Percentiles rank a stretch among this genome's conserved stretches.
Evolutionary conservation across 1,284 basidiomycete genomes (phyloP).

Genomic region (Wallemia ichthyophaga): DNA sequence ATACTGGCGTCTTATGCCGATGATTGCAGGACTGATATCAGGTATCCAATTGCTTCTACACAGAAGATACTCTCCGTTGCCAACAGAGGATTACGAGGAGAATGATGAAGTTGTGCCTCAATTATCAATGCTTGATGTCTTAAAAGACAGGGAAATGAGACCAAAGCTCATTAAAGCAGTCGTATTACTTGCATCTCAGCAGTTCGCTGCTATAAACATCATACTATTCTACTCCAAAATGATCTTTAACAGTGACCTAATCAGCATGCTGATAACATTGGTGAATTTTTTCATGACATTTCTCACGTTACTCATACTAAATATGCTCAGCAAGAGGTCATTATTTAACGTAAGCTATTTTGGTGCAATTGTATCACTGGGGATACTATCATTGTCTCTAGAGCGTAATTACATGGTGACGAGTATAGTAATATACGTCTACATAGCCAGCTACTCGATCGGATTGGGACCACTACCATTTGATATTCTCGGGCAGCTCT

Average conservation of each 20-base stretch:
- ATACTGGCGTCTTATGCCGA: constrained; percentile 16
- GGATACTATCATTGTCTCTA: constrained; percentile 8
- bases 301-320: constrained; percentile 12
- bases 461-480: constrained; percentile 15
- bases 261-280: neutral
- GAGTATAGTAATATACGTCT: constrained; percentile 10
- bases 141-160: neutral
- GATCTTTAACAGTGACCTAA: neutral
- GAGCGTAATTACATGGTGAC: constrained; percentile 5
- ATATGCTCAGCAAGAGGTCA: constrained; percentile 9
- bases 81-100: neutral
- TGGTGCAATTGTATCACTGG: constrained; percentile 7
- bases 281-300: constrained; percentile 14
- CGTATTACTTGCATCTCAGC: neutral
- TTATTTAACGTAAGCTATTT: constrained; percentile 10
- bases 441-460: constrained; percentile 13
- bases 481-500: constrained; percentile 13
- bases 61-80: neutral
- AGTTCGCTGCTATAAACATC: neutral
- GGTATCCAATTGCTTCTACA: neutral
- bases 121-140: neutral
- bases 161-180: neutral
- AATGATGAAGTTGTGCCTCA: neutral
- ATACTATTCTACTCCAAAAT: neutral
- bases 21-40: neutral